These are phyloP conservation scores for Thermothelomyces thermophilus DNA, from an alignment of 2,329 filamentous ascomycete genomes.

Conservation along the genomic window DNA sequence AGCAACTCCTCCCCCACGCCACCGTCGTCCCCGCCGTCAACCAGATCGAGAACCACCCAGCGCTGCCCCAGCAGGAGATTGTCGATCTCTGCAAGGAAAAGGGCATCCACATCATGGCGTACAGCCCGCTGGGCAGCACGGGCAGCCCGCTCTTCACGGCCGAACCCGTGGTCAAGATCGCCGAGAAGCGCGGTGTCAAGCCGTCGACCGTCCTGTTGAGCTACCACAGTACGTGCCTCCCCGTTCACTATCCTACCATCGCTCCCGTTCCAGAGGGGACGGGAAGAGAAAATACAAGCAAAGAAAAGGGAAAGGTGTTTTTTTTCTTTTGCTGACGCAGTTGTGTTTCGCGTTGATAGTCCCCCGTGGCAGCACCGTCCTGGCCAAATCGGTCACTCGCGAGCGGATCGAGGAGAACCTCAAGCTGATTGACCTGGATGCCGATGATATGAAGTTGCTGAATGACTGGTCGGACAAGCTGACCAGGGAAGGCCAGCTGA, in stretches of 20 bases:
- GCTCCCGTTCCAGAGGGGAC: background rate
- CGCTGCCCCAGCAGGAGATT: conserved; percentile 64
- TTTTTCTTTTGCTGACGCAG: conserved; percentile 1
- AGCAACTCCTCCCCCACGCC: conserved; percentile 45
- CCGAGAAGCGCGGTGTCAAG: conserved; percentile 55
- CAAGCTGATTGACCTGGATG: conserved; percentile 58
- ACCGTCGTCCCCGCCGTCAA: conserved; percentile 58
- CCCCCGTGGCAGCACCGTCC: conserved; percentile 60
- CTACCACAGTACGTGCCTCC: conserved; percentile 56
- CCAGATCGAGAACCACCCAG: conserved; percentile 70
- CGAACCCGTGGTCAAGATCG: conserved; percentile 55
- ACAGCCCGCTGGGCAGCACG: conserved; percentile 60
- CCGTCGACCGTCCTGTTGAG: conserved; percentile 61
- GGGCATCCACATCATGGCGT: conserved; percentile 66
- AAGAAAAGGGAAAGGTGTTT: no score
- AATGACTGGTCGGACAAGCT: conserved; percentile 49
- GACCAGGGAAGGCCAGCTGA: conserved; percentile 43
- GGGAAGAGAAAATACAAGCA: background rate
- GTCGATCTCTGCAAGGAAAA: conserved; percentile 61
- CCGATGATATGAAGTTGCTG: conserved; percentile 53
- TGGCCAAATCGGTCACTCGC: conserved; percentile 66
- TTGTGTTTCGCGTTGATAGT: conserved; percentile 37
- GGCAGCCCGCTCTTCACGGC: conserved; percentile 58
- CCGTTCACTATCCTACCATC: background rate
- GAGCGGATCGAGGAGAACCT: conserved; percentile 64